phyloP scores from a whole-genome alignment of 164 flowering plant species.

The Platanus orientalis region DNA sequence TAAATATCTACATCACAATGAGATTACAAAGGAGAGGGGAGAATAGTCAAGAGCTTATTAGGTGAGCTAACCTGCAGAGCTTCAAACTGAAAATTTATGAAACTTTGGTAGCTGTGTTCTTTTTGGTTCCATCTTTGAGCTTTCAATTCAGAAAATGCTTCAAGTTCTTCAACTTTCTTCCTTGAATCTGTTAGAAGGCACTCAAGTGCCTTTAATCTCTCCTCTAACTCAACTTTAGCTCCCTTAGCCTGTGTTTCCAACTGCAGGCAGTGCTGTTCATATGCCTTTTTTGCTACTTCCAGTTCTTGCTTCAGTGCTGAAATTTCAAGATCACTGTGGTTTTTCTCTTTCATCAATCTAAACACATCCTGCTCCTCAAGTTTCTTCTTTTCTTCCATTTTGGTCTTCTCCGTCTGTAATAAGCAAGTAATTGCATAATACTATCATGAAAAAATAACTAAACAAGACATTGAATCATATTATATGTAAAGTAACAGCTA shows the following conservation, averaged over 20 bases:
- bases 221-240: slow-evolving; percentile 41
- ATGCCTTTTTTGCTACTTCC: slow-evolving; percentile 33
- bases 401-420: slow-evolving; percentile 64
- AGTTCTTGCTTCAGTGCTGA: slow-evolving; percentile 49
- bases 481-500: not conserved
- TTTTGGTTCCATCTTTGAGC: slow-evolving; percentile 51
- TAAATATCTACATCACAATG: not conserved
- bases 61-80: slow-evolving; percentile 48
- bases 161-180: slow-evolving; percentile 52
- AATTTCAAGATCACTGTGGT: slow-evolving; percentile 39
- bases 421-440: slow-evolving; percentile 2
- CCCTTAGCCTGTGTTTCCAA: slow-evolving; percentile 49
- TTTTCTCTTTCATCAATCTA: slow-evolving; percentile 55
- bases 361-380: slow-evolving; percentile 56
- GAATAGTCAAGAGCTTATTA: slow-evolving; percentile 5
- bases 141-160: slow-evolving; percentile 54
- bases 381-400: slow-evolving; percentile 62
- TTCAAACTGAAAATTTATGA: slow-evolving; percentile 44
- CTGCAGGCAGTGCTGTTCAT: slow-evolving; percentile 41
- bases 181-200: slow-evolving; percentile 42
- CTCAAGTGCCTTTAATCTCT: slow-evolving; percentile 61
- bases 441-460: not conserved
- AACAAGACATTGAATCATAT: too few relatives aligned
- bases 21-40: not conserved
- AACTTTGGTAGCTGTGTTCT: slow-evolving; percentile 42